These are phyloP conservation scores for Colletotrichum salicis DNA, from an alignment of 2,329 filamentous ascomycete genomes.

Conservation along the genomic window DNA sequence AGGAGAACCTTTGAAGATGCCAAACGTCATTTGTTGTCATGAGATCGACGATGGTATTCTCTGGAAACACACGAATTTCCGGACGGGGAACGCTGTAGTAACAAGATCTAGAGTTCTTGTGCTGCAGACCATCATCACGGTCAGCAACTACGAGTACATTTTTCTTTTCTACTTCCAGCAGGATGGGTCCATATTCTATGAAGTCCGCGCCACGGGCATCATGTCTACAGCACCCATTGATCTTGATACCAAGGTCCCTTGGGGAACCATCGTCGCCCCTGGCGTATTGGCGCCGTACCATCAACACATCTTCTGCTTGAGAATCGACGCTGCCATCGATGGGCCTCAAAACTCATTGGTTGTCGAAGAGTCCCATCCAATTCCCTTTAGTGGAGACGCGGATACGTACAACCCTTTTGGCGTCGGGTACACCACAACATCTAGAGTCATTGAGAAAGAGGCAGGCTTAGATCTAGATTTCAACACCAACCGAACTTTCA, in stretches of 20 bases:
- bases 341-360: slow-evolving; percentile 65
- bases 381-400: slow-evolving; percentile 50
- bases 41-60: slow-evolving; percentile 66
- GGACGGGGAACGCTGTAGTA: slow-evolving; percentile 67
- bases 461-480: slow-evolving; percentile 61
- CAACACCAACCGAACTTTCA: slow-evolving; percentile 58
- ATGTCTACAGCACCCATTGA: slow-evolving; percentile 56
- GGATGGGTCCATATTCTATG: slow-evolving; percentile 54
- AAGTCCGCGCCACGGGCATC: slow-evolving; percentile 56
- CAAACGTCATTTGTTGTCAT: slow-evolving; percentile 50
- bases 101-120: slow-evolving; percentile 69
- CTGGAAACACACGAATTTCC: slow-evolving; percentile 74
- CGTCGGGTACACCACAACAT: slow-evolving; percentile 55
- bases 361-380: slow-evolving; percentile 49
- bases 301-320: slow-evolving; percentile 73
- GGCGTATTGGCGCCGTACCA: slow-evolving; percentile 74
- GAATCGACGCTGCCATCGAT: slow-evolving; percentile 74
- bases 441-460: slow-evolving; percentile 55
- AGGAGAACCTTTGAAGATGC: slow-evolving; percentile 45
- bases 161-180: slow-evolving; percentile 61
- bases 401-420: slow-evolving; percentile 61
- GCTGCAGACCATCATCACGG: slow-evolving; percentile 72
- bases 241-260: slow-evolving; percentile 63
- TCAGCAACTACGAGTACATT: slow-evolving; percentile 73
- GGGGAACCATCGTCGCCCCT: slow-evolving; percentile 71